A percentile compares a stretch with the other conserved stretches of the same genome.
Evolutionary conservation across 2,329 filamentous ascomycete species (phyloP).

Genomic region (Boeremia lycopersici): DNA sequence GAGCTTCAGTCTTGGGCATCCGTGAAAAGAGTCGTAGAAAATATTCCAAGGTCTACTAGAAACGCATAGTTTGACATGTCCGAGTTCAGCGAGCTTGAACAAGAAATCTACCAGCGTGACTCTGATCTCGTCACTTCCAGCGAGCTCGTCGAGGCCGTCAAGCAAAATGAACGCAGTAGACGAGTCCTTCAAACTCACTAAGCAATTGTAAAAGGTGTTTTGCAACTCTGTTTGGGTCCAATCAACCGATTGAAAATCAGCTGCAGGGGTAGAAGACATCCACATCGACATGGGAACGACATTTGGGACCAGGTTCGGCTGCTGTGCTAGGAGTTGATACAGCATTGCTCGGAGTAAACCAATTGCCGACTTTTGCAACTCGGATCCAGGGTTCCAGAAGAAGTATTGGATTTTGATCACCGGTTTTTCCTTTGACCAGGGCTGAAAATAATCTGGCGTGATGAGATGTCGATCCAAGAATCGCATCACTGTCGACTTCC

Average conservation of each 20-base stretch:
- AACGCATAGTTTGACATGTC: neutral
- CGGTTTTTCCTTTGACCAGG: neutral
- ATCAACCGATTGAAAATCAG: no score
- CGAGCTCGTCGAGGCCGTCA: constrained; percentile 58
- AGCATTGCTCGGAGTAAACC: constrained; percentile 33
- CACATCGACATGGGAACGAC: neutral
- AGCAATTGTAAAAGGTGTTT: neutral
- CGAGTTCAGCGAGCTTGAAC: constrained; percentile 28
- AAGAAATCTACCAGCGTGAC: constrained; percentile 50
- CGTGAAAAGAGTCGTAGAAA: constrained; percentile 47
- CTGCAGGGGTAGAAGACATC: no score
- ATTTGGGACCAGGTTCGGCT: constrained; percentile 6
- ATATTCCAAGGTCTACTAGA: constrained; percentile 49
- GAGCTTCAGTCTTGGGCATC: constrained; percentile 37
- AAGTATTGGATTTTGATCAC: constrained; percentile 21
- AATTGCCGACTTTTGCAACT: constrained; percentile 22
- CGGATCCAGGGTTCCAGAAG: constrained; percentile 27
- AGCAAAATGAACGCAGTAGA: constrained; percentile 22
- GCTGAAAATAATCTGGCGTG: constrained; percentile 21
- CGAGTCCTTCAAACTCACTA: no score
- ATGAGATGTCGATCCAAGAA: constrained; percentile 11
- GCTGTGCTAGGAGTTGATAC: constrained; percentile 24
- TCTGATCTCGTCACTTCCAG: constrained; percentile 46
- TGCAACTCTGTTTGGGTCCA: neutral
- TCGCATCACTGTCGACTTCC: constrained; percentile 52